These are phyloP conservation scores for Trichoderma sp. DNA, from an alignment of 2,329 filamentous ascomycete genomes.

Conservation along the genomic window DNA sequence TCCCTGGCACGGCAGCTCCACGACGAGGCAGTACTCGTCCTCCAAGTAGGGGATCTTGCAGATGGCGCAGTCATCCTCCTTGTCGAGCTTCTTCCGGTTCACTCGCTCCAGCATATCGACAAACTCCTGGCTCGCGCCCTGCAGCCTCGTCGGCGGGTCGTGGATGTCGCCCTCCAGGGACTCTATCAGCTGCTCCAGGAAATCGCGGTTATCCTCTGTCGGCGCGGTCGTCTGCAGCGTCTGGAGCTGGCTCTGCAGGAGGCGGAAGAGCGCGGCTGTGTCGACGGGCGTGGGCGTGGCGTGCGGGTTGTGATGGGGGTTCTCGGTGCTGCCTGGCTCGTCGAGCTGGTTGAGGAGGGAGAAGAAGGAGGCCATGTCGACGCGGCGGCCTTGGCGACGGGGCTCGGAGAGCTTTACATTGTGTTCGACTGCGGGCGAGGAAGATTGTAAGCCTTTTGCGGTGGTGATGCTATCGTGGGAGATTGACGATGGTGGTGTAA, in stretches of 20 bases:
- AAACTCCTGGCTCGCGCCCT: slow-evolving; percentile 62
- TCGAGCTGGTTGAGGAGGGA: slow-evolving; percentile 60
- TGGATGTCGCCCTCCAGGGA: slow-evolving; percentile 56
- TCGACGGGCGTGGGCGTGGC: slow-evolving; percentile 64
- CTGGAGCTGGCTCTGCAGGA: slow-evolving; percentile 63
- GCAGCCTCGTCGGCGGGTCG: slow-evolving; percentile 55
- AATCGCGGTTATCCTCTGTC: slow-evolving; percentile 50
- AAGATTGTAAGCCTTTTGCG: slow-evolving; percentile 2
- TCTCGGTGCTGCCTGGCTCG: slow-evolving; percentile 41
- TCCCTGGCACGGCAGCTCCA: slow-evolving; percentile 64
- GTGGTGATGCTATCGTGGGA: background rate
- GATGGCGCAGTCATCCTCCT: slow-evolving; percentile 63
- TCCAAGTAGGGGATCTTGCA: slow-evolving; percentile 65
- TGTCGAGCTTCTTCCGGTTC: slow-evolving; percentile 51
- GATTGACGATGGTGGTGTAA: too few species aligned
- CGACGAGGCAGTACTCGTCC: slow-evolving; percentile 65
- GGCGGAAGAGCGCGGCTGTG: slow-evolving; percentile 58
- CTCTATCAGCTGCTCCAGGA: slow-evolving; percentile 55
- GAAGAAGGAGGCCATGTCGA: slow-evolving; percentile 67
- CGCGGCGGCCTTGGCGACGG: slow-evolving; percentile 52
- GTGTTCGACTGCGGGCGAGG: slow-evolving; percentile 60
- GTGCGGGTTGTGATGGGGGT: slow-evolving; percentile 56
- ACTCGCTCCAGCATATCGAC: slow-evolving; percentile 65
- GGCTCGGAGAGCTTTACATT: slow-evolving; percentile 56
- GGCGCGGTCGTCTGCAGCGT: slow-evolving; percentile 56